phyloP scores from a whole-genome alignment of 768 basidiomycete species.

The Psilocybe cyanescens region DNA sequence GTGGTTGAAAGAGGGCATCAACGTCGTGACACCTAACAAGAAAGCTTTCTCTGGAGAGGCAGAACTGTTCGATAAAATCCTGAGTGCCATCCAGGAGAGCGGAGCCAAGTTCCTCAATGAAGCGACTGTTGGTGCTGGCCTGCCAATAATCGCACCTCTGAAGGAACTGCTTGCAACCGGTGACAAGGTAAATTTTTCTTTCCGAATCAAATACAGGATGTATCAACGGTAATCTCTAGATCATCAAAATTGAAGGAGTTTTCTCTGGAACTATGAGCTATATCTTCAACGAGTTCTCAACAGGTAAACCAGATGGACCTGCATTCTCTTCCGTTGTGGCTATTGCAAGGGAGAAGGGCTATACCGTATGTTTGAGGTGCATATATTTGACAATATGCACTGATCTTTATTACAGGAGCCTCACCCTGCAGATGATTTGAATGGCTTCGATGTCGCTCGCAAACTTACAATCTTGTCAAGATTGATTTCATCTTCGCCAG shows the following conservation, averaged over 20 bases:
- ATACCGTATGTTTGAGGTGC: constrained; percentile 66
- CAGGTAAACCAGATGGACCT: constrained; percentile 66
- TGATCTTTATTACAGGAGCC: constrained; percentile 69
- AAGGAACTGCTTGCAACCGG: constrained; percentile 93
- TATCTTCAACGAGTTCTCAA: constrained; percentile 97
- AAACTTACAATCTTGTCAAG: constrained; percentile 96
- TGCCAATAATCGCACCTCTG: constrained; percentile 90
- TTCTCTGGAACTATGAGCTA: constrained; percentile 98
- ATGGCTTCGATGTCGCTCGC: constrained; percentile 95
- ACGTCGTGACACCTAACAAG: constrained; percentile 96
- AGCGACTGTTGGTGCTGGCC: constrained; percentile 93
- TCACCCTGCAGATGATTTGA: constrained; percentile 95
- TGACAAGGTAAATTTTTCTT: constrained; percentile 66
- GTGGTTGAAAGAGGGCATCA: constrained; percentile 78
- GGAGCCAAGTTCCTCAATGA: constrained; percentile 82
- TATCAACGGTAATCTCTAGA: constrained; percentile 37
- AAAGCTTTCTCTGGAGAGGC: constrained; percentile 87
- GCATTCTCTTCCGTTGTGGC: constrained; percentile 90
- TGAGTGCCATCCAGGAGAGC: constrained; percentile 57
- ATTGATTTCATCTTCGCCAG: constrained; percentile 54
- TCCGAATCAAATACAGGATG: neutral
- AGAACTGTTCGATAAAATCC: constrained; percentile 69
- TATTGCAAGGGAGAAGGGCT: constrained; percentile 89
- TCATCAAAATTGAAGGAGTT: constrained; percentile 94
- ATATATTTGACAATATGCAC: neutral